These are phyloP conservation scores for Jamesozyma spencerorum DNA, from an alignment of 805 yeast species.

Conservation along the genomic window DNA sequence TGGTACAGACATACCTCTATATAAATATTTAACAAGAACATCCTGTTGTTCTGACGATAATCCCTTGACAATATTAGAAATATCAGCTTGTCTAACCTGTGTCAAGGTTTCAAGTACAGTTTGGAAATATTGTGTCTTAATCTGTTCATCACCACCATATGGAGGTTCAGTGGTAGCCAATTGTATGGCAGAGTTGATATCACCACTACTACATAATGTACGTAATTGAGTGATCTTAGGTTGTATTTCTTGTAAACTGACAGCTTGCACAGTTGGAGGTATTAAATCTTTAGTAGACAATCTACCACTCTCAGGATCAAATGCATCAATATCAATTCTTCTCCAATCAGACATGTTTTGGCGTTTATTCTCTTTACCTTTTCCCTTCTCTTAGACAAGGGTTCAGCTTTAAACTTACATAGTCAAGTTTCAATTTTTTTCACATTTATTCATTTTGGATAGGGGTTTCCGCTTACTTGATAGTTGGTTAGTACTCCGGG, in stretches of 20 bases:
- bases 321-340: constrained; percentile 87
- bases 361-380: neutral
- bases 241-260: constrained; percentile 45
- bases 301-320: constrained; percentile 68
- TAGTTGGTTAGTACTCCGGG: neutral
- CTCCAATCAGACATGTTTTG: constrained; percentile 57
- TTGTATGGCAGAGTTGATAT: constrained; percentile 55
- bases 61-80: constrained; percentile 47
- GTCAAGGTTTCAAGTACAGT: constrained; percentile 64
- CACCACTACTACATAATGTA: constrained; percentile 59
- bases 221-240: constrained; percentile 50
- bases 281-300: constrained; percentile 55
- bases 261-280: constrained; percentile 43
- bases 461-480: neutral
- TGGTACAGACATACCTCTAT: constrained; percentile 71
- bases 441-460: neutral
- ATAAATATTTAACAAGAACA: constrained; percentile 71
- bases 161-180: constrained; percentile 68
- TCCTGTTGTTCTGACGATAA: constrained; percentile 63
- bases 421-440: neutral
- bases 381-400: neutral
- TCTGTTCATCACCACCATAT: constrained; percentile 58
- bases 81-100: constrained; percentile 59
- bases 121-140: constrained; percentile 36
- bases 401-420: too few relatives aligned